Evolutionary conservation across 495 filamentous ascomycete species (phyloP).

Genomic region (Oleoguttula mirabilis): DNA sequence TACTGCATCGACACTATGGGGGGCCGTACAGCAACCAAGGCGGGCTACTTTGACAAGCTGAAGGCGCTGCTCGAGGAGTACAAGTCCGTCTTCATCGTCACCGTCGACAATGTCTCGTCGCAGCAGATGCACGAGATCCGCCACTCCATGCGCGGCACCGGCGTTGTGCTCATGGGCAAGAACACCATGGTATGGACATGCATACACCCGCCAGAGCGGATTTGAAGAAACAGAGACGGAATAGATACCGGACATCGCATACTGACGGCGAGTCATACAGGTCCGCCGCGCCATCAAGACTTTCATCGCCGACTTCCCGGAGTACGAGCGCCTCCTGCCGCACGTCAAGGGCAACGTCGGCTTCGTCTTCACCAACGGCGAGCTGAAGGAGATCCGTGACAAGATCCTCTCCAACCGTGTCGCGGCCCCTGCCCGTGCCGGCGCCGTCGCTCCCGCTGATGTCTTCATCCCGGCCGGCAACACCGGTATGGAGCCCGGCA

Average conservation of each 20-base stretch:
- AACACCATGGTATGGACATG: slow-evolving; percentile 98
- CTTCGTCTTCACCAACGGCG: slow-evolving; percentile 98
- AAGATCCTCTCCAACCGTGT: slow-evolving; percentile 96
- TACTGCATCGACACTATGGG: slow-evolving; percentile 74
- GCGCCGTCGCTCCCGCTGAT: slow-evolving; percentile 83
- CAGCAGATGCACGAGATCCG: slow-evolving; percentile 99
- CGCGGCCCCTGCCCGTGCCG: slow-evolving; percentile 90
- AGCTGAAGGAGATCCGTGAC: slow-evolving; percentile 81
- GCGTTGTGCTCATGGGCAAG: slow-evolving; percentile 97
- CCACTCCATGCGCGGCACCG: slow-evolving; percentile 70
- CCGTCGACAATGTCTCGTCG: slow-evolving; percentile 55
- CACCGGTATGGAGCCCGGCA: slow-evolving; percentile 99
- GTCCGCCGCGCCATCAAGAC: slow-evolving; percentile 95
- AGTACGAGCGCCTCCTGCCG: slow-evolving; percentile 93
- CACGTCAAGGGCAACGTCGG: slow-evolving; percentile 94
- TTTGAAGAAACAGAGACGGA: background rate
- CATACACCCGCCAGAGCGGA: background rate
- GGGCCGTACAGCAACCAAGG: slow-evolving; percentile 79
- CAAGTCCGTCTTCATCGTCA: slow-evolving; percentile 78
- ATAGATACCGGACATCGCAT: slow-evolving; percentile 6
- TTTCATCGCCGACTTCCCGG: slow-evolving; percentile 78
- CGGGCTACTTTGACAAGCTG: slow-evolving; percentile 98
- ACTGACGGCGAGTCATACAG: slow-evolving; percentile 29
- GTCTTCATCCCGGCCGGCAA: slow-evolving; percentile 91
- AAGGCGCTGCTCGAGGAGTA: slow-evolving; percentile 86